Evolutionary conservation across 306 rosid species (phyloP).

Genomic region (Macrotyloma uniflorum): DNA sequence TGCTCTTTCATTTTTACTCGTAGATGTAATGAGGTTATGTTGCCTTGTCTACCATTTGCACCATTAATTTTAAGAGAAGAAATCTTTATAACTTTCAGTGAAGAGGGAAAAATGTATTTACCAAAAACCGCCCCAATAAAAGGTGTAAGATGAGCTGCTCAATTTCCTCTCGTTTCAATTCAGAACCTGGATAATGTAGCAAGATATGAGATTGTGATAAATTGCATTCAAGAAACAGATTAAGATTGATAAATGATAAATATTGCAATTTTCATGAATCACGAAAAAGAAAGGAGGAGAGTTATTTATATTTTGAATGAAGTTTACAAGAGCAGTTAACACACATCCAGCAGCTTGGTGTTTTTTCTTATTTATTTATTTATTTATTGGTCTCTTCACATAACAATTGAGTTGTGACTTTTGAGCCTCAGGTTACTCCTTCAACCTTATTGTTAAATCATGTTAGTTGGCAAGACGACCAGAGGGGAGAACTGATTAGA

Average conservation of each 20-base stretch:
- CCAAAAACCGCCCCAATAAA: slow-evolving; percentile 74
- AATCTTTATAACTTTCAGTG: slow-evolving; percentile 18
- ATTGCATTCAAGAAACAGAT: slow-evolving; percentile 26
- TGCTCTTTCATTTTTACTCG: slow-evolving; percentile 18
- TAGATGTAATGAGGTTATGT: slow-evolving; percentile 12
- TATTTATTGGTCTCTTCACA: not conserved
- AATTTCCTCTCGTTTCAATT: slow-evolving; percentile 76
- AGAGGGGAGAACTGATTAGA: slow-evolving; percentile 12
- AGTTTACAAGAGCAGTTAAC: slow-evolving; percentile 18
- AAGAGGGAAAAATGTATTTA: slow-evolving; percentile 39
- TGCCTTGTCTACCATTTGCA: not conserved
- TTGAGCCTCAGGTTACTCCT: not conserved
- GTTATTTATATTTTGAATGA: slow-evolving; percentile 1
- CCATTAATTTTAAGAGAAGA: not conserved
- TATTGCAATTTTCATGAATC: slow-evolving; percentile 25
- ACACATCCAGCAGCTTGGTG: not conserved
- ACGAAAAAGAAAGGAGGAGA: not conserved
- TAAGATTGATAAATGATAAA: slow-evolving; percentile 10
- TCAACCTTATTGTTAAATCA: not conserved
- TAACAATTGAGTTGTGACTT: slow-evolving; percentile 15
- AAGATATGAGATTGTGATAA: slow-evolving; percentile 32
- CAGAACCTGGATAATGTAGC: slow-evolving; percentile 59
- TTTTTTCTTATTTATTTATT: not conserved
- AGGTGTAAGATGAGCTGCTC: slow-evolving; percentile 87
- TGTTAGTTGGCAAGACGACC: not conserved